A percentile compares a stretch with the other conserved stretches of the same genome.
Evolutionary conservation across 2,329 filamentous ascomycete species (phyloP).

Genomic region (Fusarium continuum): DNA sequence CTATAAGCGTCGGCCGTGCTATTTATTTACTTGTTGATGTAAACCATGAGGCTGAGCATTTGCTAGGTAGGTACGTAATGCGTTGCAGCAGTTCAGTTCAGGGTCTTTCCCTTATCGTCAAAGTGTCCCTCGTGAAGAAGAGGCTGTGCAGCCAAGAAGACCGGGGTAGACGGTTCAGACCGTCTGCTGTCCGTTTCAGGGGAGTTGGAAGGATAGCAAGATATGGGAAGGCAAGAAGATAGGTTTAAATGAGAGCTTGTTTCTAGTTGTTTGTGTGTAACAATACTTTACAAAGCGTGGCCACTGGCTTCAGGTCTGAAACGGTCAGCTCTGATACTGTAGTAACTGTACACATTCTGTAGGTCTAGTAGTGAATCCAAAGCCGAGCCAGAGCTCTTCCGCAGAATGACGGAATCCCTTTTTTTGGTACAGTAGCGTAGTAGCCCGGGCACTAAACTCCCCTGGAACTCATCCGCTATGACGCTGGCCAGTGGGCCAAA

Average conservation of each 20-base stretch:
- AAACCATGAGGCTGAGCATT: conserved; percentile 41
- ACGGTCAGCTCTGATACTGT: conserved; percentile 9
- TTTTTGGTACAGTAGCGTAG: not conserved
- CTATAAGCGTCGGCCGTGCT: conserved; percentile 9
- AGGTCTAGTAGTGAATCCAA: no score
- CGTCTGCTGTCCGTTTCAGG: conserved; percentile 7
- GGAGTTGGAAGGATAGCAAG: not conserved
- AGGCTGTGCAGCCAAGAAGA: conserved; percentile 39
- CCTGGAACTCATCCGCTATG: conserved; percentile 25
- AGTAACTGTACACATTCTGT: no score
- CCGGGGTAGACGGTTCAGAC: conserved; percentile 11
- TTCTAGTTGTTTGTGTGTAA: not conserved
- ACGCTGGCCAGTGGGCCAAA: conserved; percentile 26
- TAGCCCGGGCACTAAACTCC: conserved; percentile 10
- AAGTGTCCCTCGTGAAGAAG: conserved; percentile 31
- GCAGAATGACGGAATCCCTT: conserved; percentile 27
- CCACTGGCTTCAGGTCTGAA: conserved; percentile 9
- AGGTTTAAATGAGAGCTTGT: conserved; percentile 1
- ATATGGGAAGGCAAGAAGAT: not conserved
- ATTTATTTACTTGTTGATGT: conserved; percentile 24
- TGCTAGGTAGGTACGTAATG: conserved; percentile 33
- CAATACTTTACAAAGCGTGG: conserved; percentile 1
- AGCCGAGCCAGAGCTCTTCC: conserved; percentile 25
- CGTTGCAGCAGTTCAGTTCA: conserved; percentile 17
- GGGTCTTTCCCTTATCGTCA: conserved; percentile 20